Percentiles rank a stretch among this genome's conserved stretches.
Evolutionary conservation across 176 grass and related monocot genomes (phyloP).

Genomic region (Aegilops speltoides): DNA sequence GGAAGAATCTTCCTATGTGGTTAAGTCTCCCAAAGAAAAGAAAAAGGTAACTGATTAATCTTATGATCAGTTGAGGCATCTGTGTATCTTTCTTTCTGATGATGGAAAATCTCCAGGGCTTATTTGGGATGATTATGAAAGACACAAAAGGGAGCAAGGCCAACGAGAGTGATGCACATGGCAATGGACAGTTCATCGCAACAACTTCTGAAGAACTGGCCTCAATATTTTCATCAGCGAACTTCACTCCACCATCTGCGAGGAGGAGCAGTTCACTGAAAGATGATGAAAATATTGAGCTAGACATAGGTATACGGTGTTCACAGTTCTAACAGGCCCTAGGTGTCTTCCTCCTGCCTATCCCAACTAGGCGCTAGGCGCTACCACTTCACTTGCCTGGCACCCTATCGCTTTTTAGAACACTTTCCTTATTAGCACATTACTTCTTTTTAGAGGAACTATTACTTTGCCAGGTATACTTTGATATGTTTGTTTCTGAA

Average conservation of each 20-base stretch:
- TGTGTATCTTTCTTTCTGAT: conserved; percentile 23
- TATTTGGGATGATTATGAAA: conserved; percentile 86
- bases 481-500: conserved; percentile 39
- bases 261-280: conserved; percentile 55
- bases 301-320: conserved; percentile 76
- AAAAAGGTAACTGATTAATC: conserved; percentile 66
- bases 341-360: neutral
- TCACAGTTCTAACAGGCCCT: neutral
- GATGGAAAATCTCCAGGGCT: conserved; percentile 54
- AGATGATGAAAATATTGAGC: conserved; percentile 55
- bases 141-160: conserved; percentile 78
- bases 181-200: conserved; percentile 37
- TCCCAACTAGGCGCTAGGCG: neutral
- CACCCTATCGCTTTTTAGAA: neutral
- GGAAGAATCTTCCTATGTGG: conserved; percentile 58
- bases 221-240: conserved; percentile 67
- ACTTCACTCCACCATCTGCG: conserved; percentile 56
- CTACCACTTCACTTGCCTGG: neutral
- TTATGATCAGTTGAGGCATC: conserved; percentile 6
- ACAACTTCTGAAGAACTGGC: conserved; percentile 56
- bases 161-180: conserved; percentile 59
- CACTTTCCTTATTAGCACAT: too few relatives aligned
- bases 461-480: conserved; percentile 26
- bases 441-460: neutral
- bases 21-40: conserved; percentile 82